Conservation (phyloP, 768 basidiomycete species). For the Aureoboletus auriporus region DNA sequence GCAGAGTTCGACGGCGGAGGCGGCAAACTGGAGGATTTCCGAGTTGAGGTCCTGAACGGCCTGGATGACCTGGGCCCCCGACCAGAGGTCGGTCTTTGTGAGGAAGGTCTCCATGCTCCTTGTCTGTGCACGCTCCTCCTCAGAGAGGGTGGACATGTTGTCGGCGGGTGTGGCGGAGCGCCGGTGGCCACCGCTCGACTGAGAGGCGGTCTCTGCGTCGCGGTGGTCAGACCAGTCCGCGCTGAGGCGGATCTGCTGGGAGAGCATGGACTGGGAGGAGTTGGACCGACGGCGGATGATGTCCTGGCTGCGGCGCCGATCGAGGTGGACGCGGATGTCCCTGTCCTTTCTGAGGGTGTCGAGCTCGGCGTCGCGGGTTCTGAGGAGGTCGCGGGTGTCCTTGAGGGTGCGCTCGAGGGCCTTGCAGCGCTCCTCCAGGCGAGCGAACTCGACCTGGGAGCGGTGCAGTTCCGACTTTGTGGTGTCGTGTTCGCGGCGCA, state of each 20-base stretch:
- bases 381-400: constrained; percentile 60
- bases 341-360: constrained; percentile 45
- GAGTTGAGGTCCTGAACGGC: constrained; percentile 77
- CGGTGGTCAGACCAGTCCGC: constrained; percentile 30
- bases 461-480: constrained; percentile 53
- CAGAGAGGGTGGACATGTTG: constrained; percentile 30
- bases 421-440: constrained; percentile 59
- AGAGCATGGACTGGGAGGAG: constrained; percentile 27
- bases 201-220: constrained; percentile 16
- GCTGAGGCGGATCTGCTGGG: constrained; percentile 29
- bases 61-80: constrained; percentile 74
- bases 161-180: constrained; percentile 16
- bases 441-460: constrained; percentile 49
- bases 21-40: constrained; percentile 77
- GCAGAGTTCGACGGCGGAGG: constrained; percentile 67
- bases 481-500: constrained; percentile 54
- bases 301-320: constrained; percentile 28
- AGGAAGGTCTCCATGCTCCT: constrained; percentile 64
- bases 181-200: constrained; percentile 9
- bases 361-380: constrained; percentile 55
- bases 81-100: constrained; percentile 71
- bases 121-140: constrained; percentile 56
- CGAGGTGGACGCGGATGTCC: constrained; percentile 26
- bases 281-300: constrained; percentile 26
- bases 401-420: constrained; percentile 59